A percentile compares a stretch with the other conserved stretches of the same genome.
phyloP scores from a whole-genome alignment of 129 eudicot species.

The sunflower (Helianthus annuus) region HanXRQr2.0-SUNRISE NC_035438.2:450333-450832 shows the following conservation, averaged over 20 bases:
- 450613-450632: slow-evolving; percentile 61
- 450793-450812: slow-evolving; percentile 89
- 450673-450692: slow-evolving; percentile 71
- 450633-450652: slow-evolving; percentile 70
- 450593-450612: slow-evolving; percentile 87
- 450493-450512: slow-evolving; percentile 50
- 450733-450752: background rate
- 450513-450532: slow-evolving; percentile 63
- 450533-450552: slow-evolving; percentile 57
- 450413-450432: background rate
- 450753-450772: background rate
- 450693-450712: slow-evolving; percentile 52
- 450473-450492: slow-evolving; percentile 67
- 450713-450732: background rate
- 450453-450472: slow-evolving; percentile 11
- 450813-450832: slow-evolving; percentile 57
- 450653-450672: slow-evolving; percentile 85
- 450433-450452: background rate
- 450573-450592: slow-evolving; percentile 70
- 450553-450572: slow-evolving; percentile 42
- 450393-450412: background rate
- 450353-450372: background rate
- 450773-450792: background rate
- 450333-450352: background rate
- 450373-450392: background rate